These are phyloP conservation scores for Samsoniella hepiali DNA, from an alignment of 2,329 filamentous ascomycete species.

Conservation along the genomic window DNA sequence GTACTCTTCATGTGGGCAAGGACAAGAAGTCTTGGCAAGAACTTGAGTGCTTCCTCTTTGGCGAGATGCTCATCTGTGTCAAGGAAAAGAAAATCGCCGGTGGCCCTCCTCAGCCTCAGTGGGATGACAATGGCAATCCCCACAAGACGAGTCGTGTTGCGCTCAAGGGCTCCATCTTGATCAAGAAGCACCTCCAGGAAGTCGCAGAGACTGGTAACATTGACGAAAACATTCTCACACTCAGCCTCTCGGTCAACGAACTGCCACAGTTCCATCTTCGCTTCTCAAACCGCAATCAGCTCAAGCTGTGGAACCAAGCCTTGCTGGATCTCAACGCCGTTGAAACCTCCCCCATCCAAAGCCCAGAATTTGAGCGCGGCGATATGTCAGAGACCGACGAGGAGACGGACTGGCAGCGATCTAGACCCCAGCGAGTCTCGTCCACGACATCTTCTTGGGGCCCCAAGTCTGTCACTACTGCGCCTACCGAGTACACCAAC, in stretches of 20 bases:
- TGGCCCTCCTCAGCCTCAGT: slow-evolving; percentile 51
- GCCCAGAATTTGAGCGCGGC: slow-evolving; percentile 72
- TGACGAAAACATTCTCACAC: slow-evolving; percentile 81
- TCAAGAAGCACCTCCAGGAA: slow-evolving; percentile 95
- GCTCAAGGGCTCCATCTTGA: slow-evolving; percentile 93
- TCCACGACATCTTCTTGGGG: slow-evolving; percentile 82
- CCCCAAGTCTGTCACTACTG: slow-evolving; percentile 78
- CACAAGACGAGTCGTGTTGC: slow-evolving; percentile 75
- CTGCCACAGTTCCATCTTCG: slow-evolving; percentile 91
- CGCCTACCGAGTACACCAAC: slow-evolving; percentile 86
- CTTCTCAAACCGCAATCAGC: slow-evolving; percentile 77
- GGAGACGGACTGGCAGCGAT: slow-evolving; percentile 72
- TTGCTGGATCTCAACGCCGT: slow-evolving; percentile 77
- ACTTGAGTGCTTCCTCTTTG: slow-evolving; percentile 93
- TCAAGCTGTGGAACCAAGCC: slow-evolving; percentile 88
- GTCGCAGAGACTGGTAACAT: slow-evolving; percentile 66
- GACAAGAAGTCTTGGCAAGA: slow-evolving; percentile 97
- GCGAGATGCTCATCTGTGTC: slow-evolving; percentile 98
- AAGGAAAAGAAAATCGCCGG: slow-evolving; percentile 80
- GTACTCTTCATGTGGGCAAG: slow-evolving; percentile 88
- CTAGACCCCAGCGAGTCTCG: slow-evolving; percentile 66
- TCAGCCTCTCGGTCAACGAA: slow-evolving; percentile 87
- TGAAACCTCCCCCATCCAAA: slow-evolving; percentile 61
- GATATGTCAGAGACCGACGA: slow-evolving; percentile 83
- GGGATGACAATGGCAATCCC: slow-evolving; percentile 58